A percentile compares a stretch with the other conserved stretches of the same genome.
Evolutionary conservation across 73 alveolate species (phyloP).

Genomic region (Blepharisma japonicum): DNA sequence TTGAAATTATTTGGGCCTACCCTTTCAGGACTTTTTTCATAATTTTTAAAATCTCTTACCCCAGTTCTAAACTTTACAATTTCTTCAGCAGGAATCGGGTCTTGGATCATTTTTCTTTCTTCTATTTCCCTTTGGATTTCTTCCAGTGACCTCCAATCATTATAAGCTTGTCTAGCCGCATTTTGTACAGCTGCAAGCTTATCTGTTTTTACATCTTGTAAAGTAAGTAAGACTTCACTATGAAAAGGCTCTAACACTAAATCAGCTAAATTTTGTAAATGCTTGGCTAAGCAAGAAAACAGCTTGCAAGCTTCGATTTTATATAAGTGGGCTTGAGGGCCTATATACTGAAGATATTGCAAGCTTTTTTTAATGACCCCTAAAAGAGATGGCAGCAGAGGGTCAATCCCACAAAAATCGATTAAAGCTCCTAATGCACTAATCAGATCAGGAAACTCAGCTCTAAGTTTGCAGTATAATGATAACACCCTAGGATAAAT

Average conservation of each 20-base stretch:
- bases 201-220: slow-evolving; percentile 19
- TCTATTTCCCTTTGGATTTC: slow-evolving; percentile 11
- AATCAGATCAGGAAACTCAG: slow-evolving; percentile 22
- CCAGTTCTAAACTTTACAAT: not conserved
- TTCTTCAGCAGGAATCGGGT: not conserved
- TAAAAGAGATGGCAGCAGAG: not conserved
- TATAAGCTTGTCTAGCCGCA: slow-evolving; percentile 23
- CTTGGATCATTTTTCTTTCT: slow-evolving; percentile 1
- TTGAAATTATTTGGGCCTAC: slow-evolving; percentile 25
- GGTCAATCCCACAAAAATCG: not conserved
- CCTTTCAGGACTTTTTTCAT: slow-evolving; percentile 1
- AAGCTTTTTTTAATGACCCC: not conserved
- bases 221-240: not conserved
- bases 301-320: slow-evolving; percentile 29
- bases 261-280: slow-evolving; percentile 17
- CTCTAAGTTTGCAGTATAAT: not conserved
- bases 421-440: slow-evolving; percentile 14
- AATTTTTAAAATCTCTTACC: not conserved
- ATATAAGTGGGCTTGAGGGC: not conserved
- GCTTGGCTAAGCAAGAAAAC: not conserved
- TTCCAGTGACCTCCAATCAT: slow-evolving; percentile 18
- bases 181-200: slow-evolving; percentile 16
- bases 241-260: slow-evolving; percentile 14
- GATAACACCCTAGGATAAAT: not conserved
- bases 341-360: not conserved